A percentile compares a stretch with the other conserved stretches of the same genome.
These are phyloP conservation scores for Pyrenophora seminiperda DNA, from an alignment of 2,329 filamentous ascomycete genomes.

Conservation along the genomic window DNA sequence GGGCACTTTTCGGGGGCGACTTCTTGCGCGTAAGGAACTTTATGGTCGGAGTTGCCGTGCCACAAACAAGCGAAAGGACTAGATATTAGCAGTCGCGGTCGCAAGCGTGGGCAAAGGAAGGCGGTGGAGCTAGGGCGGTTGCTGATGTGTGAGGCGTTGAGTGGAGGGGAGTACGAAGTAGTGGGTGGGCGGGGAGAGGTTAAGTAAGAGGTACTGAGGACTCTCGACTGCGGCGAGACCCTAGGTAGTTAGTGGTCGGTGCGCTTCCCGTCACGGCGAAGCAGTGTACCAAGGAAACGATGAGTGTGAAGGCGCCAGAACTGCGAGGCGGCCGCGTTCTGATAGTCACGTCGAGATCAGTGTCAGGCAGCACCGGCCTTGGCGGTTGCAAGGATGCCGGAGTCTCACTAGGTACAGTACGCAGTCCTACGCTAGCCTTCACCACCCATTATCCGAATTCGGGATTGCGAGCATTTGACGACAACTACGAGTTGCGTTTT, in stretches of 20 bases:
- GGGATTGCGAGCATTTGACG: neutral
- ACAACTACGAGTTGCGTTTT: no score
- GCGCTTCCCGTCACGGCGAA: neutral
- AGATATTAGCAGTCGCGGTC: neutral
- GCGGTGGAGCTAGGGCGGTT: constrained; percentile 5
- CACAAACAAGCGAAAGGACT: constrained; percentile 8
- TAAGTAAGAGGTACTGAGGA: constrained; percentile 10
- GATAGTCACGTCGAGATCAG: constrained; percentile 32
- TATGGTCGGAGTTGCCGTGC: constrained; percentile 25
- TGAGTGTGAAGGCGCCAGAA: constrained; percentile 23
- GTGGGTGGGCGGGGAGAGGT: constrained; percentile 7
- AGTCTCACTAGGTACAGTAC: neutral
- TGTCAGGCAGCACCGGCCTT: constrained; percentile 41
- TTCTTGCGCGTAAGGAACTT: constrained; percentile 40
- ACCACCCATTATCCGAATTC: neutral
- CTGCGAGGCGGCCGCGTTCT: constrained; percentile 33
- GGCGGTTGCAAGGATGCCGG: constrained; percentile 16
- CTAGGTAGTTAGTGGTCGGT: neutral
- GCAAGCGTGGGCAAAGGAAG: neutral
- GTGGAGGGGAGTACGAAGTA: constrained; percentile 11
- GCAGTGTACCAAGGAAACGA: constrained; percentile 7
- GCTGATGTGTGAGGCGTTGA: constrained; percentile 6
- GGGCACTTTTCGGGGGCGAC: constrained; percentile 42
- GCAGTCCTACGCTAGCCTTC: constrained; percentile 19
- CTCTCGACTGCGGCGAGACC: neutral